Evolutionary conservation across 148 eudicot species (phyloP).

Genomic region (Rhododendron griersonianum): DNA sequence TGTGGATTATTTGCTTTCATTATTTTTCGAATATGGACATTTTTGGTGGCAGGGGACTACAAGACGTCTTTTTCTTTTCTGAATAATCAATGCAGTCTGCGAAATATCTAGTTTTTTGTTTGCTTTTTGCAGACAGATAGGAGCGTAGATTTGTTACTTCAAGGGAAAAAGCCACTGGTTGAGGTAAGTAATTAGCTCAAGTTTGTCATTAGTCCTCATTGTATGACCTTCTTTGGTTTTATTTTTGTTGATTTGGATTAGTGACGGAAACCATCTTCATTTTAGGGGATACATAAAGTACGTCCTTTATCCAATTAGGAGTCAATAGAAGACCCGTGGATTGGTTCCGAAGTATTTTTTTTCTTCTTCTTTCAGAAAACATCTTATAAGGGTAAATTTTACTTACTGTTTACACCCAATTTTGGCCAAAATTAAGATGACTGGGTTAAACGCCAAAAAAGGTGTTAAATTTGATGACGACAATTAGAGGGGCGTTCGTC

Average conservation of each 20-base stretch:
- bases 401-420: no score
- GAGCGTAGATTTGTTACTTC: constrained; percentile 43
- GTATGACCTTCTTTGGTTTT: not conserved
- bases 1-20: not conserved
- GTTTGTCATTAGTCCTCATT: not conserved
- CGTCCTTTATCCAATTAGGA: not conserved
- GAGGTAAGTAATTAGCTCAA: constrained; percentile 31
- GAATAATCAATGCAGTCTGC: not conserved
- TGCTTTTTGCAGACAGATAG: constrained; percentile 32
- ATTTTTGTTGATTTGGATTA: not conserved
- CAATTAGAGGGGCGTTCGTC: no score
- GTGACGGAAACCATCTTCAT: not conserved
- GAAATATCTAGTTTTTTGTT: not conserved
- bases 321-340: not conserved
- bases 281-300: no score
- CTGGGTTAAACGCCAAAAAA: no score
- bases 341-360: not conserved
- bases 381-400: no score
- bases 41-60: not conserved
- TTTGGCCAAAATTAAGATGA: no score
- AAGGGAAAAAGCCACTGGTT: constrained; percentile 38
- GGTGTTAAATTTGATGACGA: no score
- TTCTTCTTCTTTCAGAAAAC: not conserved
- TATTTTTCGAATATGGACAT: not conserved
- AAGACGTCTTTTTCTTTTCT: not conserved